Conservation (phyloP, 179 eudicot species). For the Pouteria campechiana region DNA sequence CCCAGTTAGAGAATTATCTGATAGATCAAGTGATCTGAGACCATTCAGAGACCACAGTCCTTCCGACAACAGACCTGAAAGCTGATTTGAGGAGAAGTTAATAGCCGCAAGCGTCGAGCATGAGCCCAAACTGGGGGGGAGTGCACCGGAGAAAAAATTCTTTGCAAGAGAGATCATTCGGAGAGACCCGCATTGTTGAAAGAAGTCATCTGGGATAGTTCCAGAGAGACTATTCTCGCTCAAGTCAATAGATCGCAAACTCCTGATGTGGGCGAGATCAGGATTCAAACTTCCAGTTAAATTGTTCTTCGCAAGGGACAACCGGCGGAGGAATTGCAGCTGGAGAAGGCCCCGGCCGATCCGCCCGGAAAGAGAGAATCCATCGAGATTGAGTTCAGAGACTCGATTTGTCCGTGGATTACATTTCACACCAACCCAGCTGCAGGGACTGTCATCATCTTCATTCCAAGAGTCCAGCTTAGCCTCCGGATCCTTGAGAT, state of each 20-base stretch:
- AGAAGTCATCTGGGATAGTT: slow-evolving; percentile 46
- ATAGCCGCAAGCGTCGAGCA: slow-evolving; percentile 41
- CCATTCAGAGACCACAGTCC: slow-evolving; percentile 61
- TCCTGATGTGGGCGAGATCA: slow-evolving; percentile 38
- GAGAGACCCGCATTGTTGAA: slow-evolving; percentile 63
- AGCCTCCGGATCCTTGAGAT: slow-evolving; percentile 48
- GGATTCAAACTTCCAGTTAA: slow-evolving; percentile 52
- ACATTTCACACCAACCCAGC: slow-evolving; percentile 63
- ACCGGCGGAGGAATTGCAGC: slow-evolving; percentile 32
- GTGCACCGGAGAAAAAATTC: slow-evolving; percentile 47
- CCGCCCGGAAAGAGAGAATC: slow-evolving; percentile 61
- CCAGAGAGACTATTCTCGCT: slow-evolving; percentile 57
- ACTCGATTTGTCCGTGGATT: slow-evolving; percentile 37
- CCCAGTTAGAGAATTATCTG: slow-evolving; percentile 50
- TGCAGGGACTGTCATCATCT: slow-evolving; percentile 52
- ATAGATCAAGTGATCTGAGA: slow-evolving; percentile 50
- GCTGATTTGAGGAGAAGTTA: slow-evolving; percentile 50
- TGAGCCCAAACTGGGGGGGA: slow-evolving; percentile 48
- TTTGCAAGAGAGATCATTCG: slow-evolving; percentile 43
- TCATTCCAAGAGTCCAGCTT: slow-evolving; percentile 71
- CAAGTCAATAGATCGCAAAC: slow-evolving; percentile 40
- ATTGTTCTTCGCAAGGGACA: slow-evolving; percentile 54
- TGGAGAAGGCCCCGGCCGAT: slow-evolving; percentile 43
- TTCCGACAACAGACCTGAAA: slow-evolving; percentile 47
- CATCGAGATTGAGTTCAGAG: slow-evolving; percentile 38